Evolutionary conservation across 2,329 filamentous ascomycete genomes (phyloP).

Genomic region (Grosmannia serpens): DNA sequence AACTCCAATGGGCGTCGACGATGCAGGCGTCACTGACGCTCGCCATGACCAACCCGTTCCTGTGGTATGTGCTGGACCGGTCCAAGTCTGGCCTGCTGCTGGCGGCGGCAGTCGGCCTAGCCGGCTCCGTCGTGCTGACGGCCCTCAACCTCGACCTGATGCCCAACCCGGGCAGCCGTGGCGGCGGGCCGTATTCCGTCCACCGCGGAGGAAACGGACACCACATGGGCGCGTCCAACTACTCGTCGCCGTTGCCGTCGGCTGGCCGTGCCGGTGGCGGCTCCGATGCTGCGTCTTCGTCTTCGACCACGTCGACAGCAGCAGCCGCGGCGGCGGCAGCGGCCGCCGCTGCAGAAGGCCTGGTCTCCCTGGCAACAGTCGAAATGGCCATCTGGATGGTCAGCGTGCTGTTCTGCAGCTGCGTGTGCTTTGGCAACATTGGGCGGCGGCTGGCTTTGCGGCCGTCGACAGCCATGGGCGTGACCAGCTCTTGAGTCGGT

Average conservation of each 20-base stretch:
- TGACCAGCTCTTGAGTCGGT: background rate
- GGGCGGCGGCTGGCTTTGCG: conserved; percentile 61
- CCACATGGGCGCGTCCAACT: background rate
- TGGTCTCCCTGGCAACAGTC: conserved; percentile 33
- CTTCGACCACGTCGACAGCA: background rate
- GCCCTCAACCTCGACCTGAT: conserved; percentile 68
- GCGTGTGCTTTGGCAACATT: conserved; percentile 92
- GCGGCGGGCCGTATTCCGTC: conserved; percentile 15
- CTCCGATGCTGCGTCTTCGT: background rate
- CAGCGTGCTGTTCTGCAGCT: conserved; percentile 89
- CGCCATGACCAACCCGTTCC: conserved; percentile 77
- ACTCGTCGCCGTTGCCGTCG: background rate
- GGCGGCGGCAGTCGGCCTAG: conserved; percentile 59
- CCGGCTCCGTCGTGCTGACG: conserved; percentile 63
- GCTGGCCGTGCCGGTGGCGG: background rate
- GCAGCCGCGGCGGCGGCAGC: background rate
- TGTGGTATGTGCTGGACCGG: conserved; percentile 95
- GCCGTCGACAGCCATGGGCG: background rate
- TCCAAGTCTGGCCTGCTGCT: conserved; percentile 75
- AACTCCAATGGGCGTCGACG: conserved; percentile 85
- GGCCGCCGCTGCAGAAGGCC: background rate
- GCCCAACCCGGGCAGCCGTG: conserved; percentile 46
- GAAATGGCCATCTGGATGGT: conserved; percentile 79
- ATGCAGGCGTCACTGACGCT: conserved; percentile 87
- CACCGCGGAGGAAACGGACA: background rate